Evolutionary conservation across 1,284 basidiomycete species (phyloP), one percentile per base, ranked within the genome.

Genomic region (Gymnopus androsaceus): DNA sequence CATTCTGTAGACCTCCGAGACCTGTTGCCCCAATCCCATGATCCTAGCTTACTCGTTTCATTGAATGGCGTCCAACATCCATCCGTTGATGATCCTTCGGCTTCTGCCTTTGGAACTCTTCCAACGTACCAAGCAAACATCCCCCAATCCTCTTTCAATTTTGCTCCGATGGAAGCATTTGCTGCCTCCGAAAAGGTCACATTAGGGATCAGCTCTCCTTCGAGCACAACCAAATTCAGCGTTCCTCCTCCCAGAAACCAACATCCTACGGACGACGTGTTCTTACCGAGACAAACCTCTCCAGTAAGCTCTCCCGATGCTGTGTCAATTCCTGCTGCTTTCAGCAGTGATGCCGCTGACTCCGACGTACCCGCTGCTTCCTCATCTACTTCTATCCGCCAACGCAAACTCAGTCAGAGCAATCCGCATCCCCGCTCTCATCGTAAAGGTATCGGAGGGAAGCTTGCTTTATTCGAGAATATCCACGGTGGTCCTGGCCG

Each of bases 381-480:
- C 6, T 30, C 56, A 5, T 19, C 31, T 33, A 34, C 21, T 15
- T 17, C 44, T 25, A 28, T 82, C 12, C 82, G 91, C 28, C 87
- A 92, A 56, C 86, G 94, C 53, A 95, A 94, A 66, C 78, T 95
- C 51, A 92, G 90, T 60, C 88, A 93, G 66, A 90, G 87, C 61
- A 87, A 85, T 58, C 46, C 60, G 3, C 80, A 87, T 0, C 74
- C 82, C 15, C 84, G 83, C 7, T 82, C 87, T 17, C 77, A 79
- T 55, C 75, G 81, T 54, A 83, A 77, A 61, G 90, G 88, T 53
- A 85, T 88, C 40, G 88, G 90, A 51, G 88, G 87, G 28, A 98
- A 98, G 73, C 83, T 98, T 65, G 95, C 94, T 0, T 74, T 97
- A 1, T 98, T 99, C 67, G 96, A 98, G 69, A 40, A 40, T 15